Percentiles rank a stretch among this genome's conserved stretches.
Evolutionary conservation across 345 rosid species (phyloP).

Genomic region (Ricinus communis): DNA sequence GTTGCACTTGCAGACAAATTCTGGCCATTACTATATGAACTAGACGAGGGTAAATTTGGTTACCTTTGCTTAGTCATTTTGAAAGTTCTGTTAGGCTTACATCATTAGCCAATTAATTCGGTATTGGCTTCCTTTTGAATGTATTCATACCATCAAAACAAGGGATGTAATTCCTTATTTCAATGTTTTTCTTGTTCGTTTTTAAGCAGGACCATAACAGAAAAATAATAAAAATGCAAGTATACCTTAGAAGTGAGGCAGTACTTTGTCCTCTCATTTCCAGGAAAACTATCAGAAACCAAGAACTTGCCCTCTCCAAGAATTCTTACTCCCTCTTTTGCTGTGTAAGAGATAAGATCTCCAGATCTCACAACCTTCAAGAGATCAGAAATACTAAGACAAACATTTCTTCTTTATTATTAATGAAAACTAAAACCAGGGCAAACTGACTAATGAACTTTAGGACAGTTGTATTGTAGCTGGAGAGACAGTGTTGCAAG

Average conservation of each 20-base stretch:
- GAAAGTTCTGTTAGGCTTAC: not conserved
- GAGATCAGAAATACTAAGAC: not conserved
- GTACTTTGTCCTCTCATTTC: slow-evolving; percentile 96
- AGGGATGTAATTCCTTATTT: not conserved
- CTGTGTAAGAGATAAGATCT: slow-evolving; percentile 86
- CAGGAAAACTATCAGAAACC: slow-evolving; percentile 96
- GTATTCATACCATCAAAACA: not conserved
- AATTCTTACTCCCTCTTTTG: slow-evolving; percentile 95
- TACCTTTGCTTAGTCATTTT: too few species aligned
- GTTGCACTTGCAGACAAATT: too few species aligned
- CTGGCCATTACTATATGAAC: too few species aligned
- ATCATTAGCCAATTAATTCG: slow-evolving; percentile 6
- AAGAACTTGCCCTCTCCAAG: slow-evolving; percentile 91
- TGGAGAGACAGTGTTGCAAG: too few species aligned
- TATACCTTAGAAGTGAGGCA: slow-evolving; percentile 92
- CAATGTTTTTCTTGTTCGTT: too few species aligned
- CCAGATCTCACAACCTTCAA: slow-evolving; percentile 93
- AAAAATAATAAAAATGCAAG: not conserved
- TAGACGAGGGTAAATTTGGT: too few species aligned
- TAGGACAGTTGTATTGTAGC: too few species aligned
- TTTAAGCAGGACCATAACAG: too few species aligned
- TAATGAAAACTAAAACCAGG: too few species aligned
- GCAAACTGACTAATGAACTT: too few species aligned
- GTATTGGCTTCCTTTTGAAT: not conserved
- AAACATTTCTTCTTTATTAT: not conserved